Evolutionary conservation across 2,329 filamentous ascomycete genomes (phyloP).

Genomic region (Hirsutella thompsonii): DNA sequence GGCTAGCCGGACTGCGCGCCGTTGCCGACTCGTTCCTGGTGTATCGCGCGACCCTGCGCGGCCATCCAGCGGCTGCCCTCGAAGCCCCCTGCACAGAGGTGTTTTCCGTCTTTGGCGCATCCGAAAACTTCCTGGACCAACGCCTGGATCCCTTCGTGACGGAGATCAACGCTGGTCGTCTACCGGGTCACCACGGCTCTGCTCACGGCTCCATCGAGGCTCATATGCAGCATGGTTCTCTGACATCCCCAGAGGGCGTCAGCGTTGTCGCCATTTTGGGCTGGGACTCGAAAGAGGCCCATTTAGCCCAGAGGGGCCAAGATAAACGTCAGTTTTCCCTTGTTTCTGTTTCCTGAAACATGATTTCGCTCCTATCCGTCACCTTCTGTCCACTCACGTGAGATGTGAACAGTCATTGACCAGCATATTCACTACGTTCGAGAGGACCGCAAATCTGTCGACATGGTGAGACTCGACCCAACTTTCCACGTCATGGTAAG

Average conservation of each 20-base stretch:
- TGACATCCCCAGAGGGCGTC: conserved; percentile 14
- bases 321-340: conserved; percentile 14
- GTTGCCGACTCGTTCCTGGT: conserved; percentile 14
- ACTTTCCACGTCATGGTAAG: too few species aligned
- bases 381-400: background rate
- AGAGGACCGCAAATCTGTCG: conserved; percentile 14
- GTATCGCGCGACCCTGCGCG: conserved; percentile 8
- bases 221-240: conserved; percentile 13
- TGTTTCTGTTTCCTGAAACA: too few species aligned
- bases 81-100: conserved; percentile 25
- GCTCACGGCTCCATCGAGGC: conserved; percentile 20
- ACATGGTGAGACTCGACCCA: conserved; percentile 20
- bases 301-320: conserved; percentile 18
- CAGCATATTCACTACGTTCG: conserved; percentile 20
- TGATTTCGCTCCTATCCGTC: background rate
- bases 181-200: conserved; percentile 18
- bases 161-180: conserved; percentile 9
- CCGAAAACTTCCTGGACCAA: conserved; percentile 16
- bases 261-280: conserved; percentile 22
- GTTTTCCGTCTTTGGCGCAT: conserved; percentile 19
- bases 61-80: conserved; percentile 14
- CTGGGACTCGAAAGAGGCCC: conserved; percentile 26
- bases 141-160: conserved; percentile 16
- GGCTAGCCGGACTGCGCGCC: conserved; percentile 22
- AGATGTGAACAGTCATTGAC: conserved; percentile 16